Evolutionary conservation across 148 eudicot species (phyloP), one percentile per base, ranked within the genome.

Genomic region (Vaccinium darrowii): DNA sequence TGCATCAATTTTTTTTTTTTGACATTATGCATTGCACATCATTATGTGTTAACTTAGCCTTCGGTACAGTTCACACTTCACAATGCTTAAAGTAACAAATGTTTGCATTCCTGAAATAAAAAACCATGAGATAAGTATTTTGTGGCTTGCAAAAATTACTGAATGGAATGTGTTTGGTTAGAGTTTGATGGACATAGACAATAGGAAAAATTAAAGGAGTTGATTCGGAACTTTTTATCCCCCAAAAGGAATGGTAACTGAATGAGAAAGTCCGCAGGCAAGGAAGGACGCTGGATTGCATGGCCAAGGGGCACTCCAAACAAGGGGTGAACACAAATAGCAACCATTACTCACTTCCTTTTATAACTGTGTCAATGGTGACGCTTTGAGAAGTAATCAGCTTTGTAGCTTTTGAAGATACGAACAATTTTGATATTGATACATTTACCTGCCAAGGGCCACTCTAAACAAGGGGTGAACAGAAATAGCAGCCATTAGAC

Each of bases 231-330:
- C 21, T 11, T 62, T 19, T 10, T 49, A 50, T 76, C 23, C 57
- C 57, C 7, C 0, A 11, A 23, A 50, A 3, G 78, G 52, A 43
- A 43, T 74, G 11, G 8, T 74, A 74, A 39, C n/a, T 74, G 51
- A 74, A n/a, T 74, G 52, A 74, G 52, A 18, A 43, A 49, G 23
- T 47, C 51, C 79, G 11, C 16, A 43, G 18, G 25, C 78, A 74
- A 74, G 54, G 79, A 50, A 51, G 80, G 36, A 77, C 11, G 6
- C 79, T 49, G 10, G 21, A 12, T 77, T 53, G 36, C 54, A 11
- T 25, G 80, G 80, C 80, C 80, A 51, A 77, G 36, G 58, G 58
- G 19, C 72, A 21, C 51, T 43, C 7, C 75, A 81, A 62, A 23
- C 79, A 79, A 62, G 83, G 56, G 25, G 50, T 49, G 7, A 53